These are phyloP conservation scores for Allium cepa DNA, from an alignment of 106 monocot species.

Conservation along the genomic window DNA sequence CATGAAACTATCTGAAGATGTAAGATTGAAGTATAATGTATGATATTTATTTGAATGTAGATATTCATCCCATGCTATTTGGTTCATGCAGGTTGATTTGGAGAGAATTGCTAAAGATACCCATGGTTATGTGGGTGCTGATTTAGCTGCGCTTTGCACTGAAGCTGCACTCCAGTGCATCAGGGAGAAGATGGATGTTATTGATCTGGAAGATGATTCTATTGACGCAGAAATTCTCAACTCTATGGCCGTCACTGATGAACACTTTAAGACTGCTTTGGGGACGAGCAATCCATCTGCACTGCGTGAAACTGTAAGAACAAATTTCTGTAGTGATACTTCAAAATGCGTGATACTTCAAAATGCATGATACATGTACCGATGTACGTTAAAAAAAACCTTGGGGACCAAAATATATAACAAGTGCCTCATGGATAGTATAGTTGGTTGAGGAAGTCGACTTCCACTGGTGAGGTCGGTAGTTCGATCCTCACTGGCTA, in stretches of 20 bases:
- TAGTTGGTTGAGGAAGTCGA: no score
- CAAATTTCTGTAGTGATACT: no score
- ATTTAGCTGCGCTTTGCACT: conserved; percentile 58
- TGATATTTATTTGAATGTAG: no score
- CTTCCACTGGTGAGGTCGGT: no score
- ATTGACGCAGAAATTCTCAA: conserved; percentile 62
- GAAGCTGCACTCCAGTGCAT: conserved; percentile 66
- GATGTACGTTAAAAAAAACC: no score
- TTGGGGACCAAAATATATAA: no score
- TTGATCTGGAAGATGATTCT: conserved; percentile 54
- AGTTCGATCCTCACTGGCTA: no score
- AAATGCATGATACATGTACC: not conserved
- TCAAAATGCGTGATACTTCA: no score
- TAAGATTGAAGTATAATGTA: not conserved
- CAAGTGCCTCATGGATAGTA: no score
- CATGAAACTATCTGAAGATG: conserved; percentile 59
- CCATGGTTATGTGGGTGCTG: conserved; percentile 64
- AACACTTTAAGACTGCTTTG: conserved; percentile 62
- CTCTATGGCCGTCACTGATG: conserved; percentile 53
- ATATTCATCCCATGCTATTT: no score
- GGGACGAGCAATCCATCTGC: conserved; percentile 63
- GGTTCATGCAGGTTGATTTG: conserved; percentile 40
- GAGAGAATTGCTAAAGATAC: conserved; percentile 59
- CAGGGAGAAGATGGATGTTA: conserved; percentile 57
- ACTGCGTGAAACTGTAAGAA: conserved; percentile 52